Percentiles rank a stretch among this genome's conserved stretches.
Evolutionary conservation across 148 eudicot species (phyloP).

Genomic region (Simmondsia chinensis): DNA sequence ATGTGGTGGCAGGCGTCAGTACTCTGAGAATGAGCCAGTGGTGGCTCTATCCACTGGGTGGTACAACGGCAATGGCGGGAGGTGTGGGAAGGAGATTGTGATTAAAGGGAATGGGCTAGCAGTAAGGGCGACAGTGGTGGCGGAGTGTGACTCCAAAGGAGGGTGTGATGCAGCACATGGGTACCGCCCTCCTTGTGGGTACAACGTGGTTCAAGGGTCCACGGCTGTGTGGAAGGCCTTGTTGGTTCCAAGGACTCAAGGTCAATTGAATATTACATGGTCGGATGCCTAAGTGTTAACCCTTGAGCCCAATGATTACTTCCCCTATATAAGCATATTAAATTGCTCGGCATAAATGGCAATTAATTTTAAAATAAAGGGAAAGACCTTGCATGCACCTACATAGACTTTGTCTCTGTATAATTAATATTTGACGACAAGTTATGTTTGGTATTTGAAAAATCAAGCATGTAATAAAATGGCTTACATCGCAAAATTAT

Average conservation of each 20-base stretch:
- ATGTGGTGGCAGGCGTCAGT: slow-evolving; percentile 13
- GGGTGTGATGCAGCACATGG: slow-evolving; percentile 38
- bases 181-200: slow-evolving; percentile 37
- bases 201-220: slow-evolving; percentile 31
- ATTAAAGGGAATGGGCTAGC: slow-evolving; percentile 22
- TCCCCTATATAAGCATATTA: too few species aligned
- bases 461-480: too few species aligned
- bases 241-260: slow-evolving; percentile 17
- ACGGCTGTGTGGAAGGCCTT: slow-evolving; percentile 36
- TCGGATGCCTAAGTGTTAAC: slow-evolving; percentile 30
- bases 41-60: slow-evolving; percentile 45
- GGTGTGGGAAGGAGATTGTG: slow-evolving; percentile 21
- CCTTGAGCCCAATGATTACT: too few species aligned
- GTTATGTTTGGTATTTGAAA: too few species aligned
- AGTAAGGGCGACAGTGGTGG: slow-evolving; percentile 35
- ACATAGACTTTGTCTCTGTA: too few species aligned
- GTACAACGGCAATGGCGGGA: slow-evolving; percentile 18
- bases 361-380: too few species aligned
- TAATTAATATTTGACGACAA: too few species aligned
- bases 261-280: slow-evolving; percentile 26
- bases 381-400: too few species aligned
- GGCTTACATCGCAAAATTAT: too few species aligned
- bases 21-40: slow-evolving; percentile 16
- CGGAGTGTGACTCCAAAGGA: slow-evolving; percentile 37
- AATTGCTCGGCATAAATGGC: too few species aligned